Base-by-base conservation (phyloP, 352 stramenopile species). In the Phytophthora europaea region DNA sequence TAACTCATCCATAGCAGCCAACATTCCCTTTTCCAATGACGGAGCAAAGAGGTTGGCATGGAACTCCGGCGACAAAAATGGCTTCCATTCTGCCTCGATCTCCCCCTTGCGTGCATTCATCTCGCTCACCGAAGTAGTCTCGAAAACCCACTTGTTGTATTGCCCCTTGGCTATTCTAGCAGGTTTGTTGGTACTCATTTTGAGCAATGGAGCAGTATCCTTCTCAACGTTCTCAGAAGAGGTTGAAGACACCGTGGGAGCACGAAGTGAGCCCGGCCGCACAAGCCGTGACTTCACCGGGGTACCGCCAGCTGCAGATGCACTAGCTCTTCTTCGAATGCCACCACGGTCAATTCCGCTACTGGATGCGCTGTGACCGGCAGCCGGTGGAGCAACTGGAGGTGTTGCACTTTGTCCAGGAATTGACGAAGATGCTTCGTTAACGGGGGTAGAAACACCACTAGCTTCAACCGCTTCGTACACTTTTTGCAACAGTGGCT, bases 71-170 rank as follows among this genome's bases (percentile, higher is more conserved):
- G 83, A 85, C 26, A 96, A 60, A 61, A 84, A 96, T 1, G 85
- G 81, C 10, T 88, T 83, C 90, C 90, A 97, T 61, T 97, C 90
- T 1, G 68, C 72, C 48, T 97, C 85, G 3, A 97, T 75, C 66
- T 97, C 89, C 38, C 65, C 70, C 75, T 95, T 94, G 22, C 90
- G 84, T 6, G 61, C 62, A 45, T 73, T 85, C 72, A 95, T 92
- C 53, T 97, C 89, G 61, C 72, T 88, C 9, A 80, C 61, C 0
- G 87, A 93, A 16, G 85, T 91, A 7, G 84, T 60, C 31, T 97
- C 89, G 54, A 97, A 95, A 56, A 96, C 80, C 90, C 90, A 97
- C 68, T 90, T 93, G 74, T 93, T 96, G 70, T 79, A 88, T 48
- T 92, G 87, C 4, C 82, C 86, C 60, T 91, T 93, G 4, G 75